A percentile compares a stretch with the other conserved stretches of the same genome.
These are phyloP conservation scores for Knufia fluminis DNA, from an alignment of 2,329 filamentous ascomycete species.

Conservation along the genomic window DNA sequence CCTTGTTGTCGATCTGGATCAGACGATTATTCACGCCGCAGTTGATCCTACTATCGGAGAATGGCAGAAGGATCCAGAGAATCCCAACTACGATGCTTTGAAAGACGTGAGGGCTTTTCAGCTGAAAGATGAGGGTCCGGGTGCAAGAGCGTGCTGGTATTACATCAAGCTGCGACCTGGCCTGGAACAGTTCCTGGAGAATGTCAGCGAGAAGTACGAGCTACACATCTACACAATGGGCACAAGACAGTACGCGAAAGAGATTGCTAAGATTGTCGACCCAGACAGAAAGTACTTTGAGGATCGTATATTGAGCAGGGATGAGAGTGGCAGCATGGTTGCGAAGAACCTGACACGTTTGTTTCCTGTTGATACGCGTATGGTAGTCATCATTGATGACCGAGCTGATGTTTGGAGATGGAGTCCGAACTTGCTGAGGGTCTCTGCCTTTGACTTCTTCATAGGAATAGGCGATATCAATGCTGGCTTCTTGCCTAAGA, in stretches of 20 bases:
- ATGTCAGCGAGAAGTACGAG: conserved; percentile 74
- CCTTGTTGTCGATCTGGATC: conserved; percentile 91
- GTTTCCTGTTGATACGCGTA: conserved; percentile 94
- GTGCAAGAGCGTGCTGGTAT: conserved; percentile 76
- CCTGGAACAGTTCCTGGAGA: conserved; percentile 67
- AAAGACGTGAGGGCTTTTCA: conserved; percentile 84
- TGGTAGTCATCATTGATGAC: conserved; percentile 99
- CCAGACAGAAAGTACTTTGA: conserved; percentile 83
- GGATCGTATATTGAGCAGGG: conserved; percentile 88
- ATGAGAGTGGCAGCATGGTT: conserved; percentile 89
- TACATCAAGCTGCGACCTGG: conserved; percentile 97
- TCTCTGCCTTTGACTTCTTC: conserved; percentile 94
- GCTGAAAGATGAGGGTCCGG: conserved; percentile 72
- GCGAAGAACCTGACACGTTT: conserved; percentile 82
- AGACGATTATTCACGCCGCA: conserved; percentile 96
- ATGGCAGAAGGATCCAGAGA: conserved; percentile 80
- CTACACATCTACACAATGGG: conserved; percentile 99
- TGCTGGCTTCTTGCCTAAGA: conserved; percentile 87
- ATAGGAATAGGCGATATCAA: conserved; percentile 98
- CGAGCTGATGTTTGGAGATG: conserved; percentile 94
- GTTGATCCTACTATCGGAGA: conserved; percentile 94
- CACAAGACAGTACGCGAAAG: conserved; percentile 86
- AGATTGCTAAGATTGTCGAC: conserved; percentile 87
- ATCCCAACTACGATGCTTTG: conserved; percentile 84
- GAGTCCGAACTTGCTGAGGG: conserved; percentile 85